phyloP scores from a whole-genome alignment of 441 rosid species.

The Gossypium laxum region DNA sequence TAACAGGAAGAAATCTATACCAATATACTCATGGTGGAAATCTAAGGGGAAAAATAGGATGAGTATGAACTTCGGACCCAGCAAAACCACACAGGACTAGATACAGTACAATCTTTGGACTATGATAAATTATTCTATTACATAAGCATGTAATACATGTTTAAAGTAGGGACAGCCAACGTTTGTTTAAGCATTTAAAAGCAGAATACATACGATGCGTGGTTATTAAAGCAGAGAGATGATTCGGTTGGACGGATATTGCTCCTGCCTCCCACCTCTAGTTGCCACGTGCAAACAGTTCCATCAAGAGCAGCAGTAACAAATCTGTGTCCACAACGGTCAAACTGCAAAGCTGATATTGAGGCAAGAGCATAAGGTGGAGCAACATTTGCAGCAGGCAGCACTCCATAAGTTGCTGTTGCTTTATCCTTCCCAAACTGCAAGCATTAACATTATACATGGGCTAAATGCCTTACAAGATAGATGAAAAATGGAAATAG shows the following conservation, averaged over 20 bases:
- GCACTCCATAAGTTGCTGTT: conserved; percentile 81
- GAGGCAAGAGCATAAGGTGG: conserved; percentile 91
- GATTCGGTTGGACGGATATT: conserved; percentile 73
- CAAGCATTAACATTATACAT: conserved; percentile 24
- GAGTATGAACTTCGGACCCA: background rate
- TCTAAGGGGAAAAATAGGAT: background rate
- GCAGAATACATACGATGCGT: conserved; percentile 61
- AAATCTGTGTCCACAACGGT: conserved; percentile 84
- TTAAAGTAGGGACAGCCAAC: conserved; percentile 9
- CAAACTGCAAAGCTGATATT: conserved; percentile 73
- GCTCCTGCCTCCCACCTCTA: conserved; percentile 92
- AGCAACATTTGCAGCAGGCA: conserved; percentile 77
- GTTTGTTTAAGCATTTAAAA: conserved; percentile 9
- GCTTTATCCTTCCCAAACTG: conserved; percentile 82
- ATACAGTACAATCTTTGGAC: background rate
- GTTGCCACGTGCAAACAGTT: conserved; percentile 86
- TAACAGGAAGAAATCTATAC: background rate
- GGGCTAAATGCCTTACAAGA: conserved; percentile 16
- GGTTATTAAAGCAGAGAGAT: conserved; percentile 74
- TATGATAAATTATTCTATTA: background rate
- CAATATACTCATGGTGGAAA: background rate
- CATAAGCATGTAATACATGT: background rate
- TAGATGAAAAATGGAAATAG: conserved; percentile 11
- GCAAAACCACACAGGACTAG: background rate
- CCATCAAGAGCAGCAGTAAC: conserved; percentile 83